Base-by-base conservation (phyloP, 2,329 filamentous ascomycete genomes). In the Epichloe bromicola region DNA sequence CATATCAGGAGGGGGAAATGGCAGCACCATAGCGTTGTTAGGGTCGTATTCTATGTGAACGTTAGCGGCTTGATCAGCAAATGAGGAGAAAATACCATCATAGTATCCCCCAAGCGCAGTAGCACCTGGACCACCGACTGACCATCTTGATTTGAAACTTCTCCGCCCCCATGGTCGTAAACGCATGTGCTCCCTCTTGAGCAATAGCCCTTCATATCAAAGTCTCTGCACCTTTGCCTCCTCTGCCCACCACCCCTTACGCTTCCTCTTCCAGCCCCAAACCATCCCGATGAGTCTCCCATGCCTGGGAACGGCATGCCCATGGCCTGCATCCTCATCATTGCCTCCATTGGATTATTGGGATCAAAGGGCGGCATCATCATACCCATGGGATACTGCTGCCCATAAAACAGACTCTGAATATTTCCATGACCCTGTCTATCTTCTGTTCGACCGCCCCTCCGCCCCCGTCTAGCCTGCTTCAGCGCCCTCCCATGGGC, bases 121-220 rank as follows among this genome's bases (percentile, higher is more conserved):
- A 11, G 30, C 30, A n/a, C 38, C 38, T 20, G 11, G 33, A 17
- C 8, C 37, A 38, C n/a, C 20, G n/a, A 42, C 59, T 54, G 51
- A 65, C 64, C 64, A 43, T 65, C 60, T n/a, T 52, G 51, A 33
- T 46, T n/a, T 14, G 48, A 14, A 17, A 10, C 33, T 7, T 34
- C 49, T 15, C 15, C 50, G 6, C 38, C 34, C 8, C 78, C 80
- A 61, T 91, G 86, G 57, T 88, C 80, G 58, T 78, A 88, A 39
- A 72, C 75, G 65, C 86, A 90, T 20, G 74, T 76, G 58, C 73
- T 79, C 3, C 85, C 84, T 39, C 80, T 70, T 5, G 80, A 74
- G 61, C 86, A 90, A 59, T 78, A 87, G 0, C 86, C 86, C 57
- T 86, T 86, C 1, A 70, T 78, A 52, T 88, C 83, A 58, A 85